Evolutionary conservation across 2,329 filamentous ascomycete species (phyloP), one percentile per base, ranked within the genome.

Genomic region (Alternaria sp.): DNA sequence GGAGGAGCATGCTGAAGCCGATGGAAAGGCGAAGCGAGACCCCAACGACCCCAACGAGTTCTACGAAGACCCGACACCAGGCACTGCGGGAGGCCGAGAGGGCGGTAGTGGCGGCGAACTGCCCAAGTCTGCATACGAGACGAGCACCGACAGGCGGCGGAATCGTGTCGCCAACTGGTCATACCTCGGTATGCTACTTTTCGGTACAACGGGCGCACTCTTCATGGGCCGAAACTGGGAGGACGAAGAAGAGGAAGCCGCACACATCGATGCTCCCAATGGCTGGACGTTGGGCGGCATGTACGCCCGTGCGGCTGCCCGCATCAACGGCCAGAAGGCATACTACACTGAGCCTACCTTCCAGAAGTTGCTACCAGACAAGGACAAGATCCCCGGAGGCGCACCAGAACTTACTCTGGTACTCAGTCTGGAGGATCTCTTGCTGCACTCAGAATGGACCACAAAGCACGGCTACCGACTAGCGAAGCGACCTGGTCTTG

Each of bases 311-410:
- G 89, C 90, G 56, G 89, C 86, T 74, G 90, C 94, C 57, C 90
- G 96, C 57, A 85, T 93, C 72, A 86, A 86, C 65, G 90, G 92
- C 68, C 88, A 93, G 61, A 86, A 96, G 65, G 92, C 90, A 70
- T 98, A 98, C 84, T 99, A 98, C 84, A 95, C 95, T 71, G 95
- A 98, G 75, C 96, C 96, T 4, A 91, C 94, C 9, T 98, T 98
- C 80, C 90, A 93, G 61, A 97, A 97, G 85, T 87, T 99, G 62
- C 86, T 99, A 20, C 96, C 93, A 7, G 91, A 95, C 70, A 86
- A 89, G 44, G 86, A 97, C 68, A 74, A 72, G 68, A 74, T 74
- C 46, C 71, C 71, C 14, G 71, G 71, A 50, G 92, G 93, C 18
- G 88, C 92, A 71, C 92, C 92, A 51, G 95, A 95, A 10, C 97